Base-by-base conservation (phyloP, 208 protist genomes). In the Leishmania braziliensis region DNA sequence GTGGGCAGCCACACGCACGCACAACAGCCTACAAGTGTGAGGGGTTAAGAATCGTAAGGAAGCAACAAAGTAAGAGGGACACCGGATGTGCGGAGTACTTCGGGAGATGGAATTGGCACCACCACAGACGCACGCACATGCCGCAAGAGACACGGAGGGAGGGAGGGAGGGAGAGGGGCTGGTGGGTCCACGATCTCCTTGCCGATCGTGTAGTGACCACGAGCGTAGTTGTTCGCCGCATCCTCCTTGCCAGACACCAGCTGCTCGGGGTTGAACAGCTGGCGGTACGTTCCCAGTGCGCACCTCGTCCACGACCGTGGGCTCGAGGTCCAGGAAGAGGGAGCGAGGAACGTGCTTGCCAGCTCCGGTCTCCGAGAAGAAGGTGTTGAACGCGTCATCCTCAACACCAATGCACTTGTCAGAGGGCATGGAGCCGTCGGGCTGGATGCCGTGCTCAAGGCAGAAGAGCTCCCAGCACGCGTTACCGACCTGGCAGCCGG, bases 151-250 rank as follows among this genome's bases (percentile, higher is more conserved):
- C 46, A n/a, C 23, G n/a, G 70, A 58, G 62, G 29, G 62, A 68
- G 62, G 62, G 23, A n/a, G n/a, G n/a, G n/a, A n/a, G n/a, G n/a
- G n/a, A n/a, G n/a, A n/a, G 71, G n/a, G 5, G 51, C 51, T 54
- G 43, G 68, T 12, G 68, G 43, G 68, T n/a, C n/a, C n/a, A n/a
- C n/a, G n/a, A n/a, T n/a, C n/a, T n/a, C n/a, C n/a, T n/a, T n/a
- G n/a, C n/a, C n/a, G n/a, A n/a, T n/a, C n/a, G n/a, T n/a, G n/a
- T n/a, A n/a, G n/a, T n/a, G n/a, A n/a, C n/a, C n/a, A n/a, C n/a
- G n/a, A n/a, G n/a, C n/a, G n/a, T 99, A 99, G 95, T 99, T 99
- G 96, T 99, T 99, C 85, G 98, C 98, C 65, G 98, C 98, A 85
- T 99, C 99, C 89, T 99, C 98, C 93, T 99, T 98, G 84, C 98